Percentiles rank a stretch among this genome's conserved stretches.
These are phyloP conservation scores for Russula foetens DNA, from an alignment of 768 basidiomycete genomes.

Conservation along the genomic window DNA sequence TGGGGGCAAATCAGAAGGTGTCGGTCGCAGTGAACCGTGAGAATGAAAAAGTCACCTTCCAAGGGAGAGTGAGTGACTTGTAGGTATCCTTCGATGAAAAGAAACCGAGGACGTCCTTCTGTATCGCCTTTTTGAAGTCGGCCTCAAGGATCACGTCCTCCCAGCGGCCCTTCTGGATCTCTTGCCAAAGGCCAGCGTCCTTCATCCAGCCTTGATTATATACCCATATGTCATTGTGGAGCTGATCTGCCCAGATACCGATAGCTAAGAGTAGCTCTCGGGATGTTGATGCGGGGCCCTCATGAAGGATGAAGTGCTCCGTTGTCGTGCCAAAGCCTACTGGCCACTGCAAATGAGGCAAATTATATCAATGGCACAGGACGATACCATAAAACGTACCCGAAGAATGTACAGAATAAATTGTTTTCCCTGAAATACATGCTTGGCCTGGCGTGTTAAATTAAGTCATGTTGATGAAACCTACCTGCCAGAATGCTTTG, in stretches of 20 bases:
- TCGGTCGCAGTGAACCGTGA: background rate
- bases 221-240: conserved; percentile 70
- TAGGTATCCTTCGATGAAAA: conserved; percentile 69
- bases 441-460: background rate
- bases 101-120: conserved; percentile 74
- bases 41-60: conserved; percentile 50
- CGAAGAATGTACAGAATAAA: conserved; percentile 21
- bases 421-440: background rate
- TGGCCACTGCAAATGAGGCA: conserved; percentile 25
- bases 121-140: conserved; percentile 54
- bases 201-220: conserved; percentile 69
- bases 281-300: conserved; percentile 46
- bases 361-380: background rate
- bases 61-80: conserved; percentile 67
- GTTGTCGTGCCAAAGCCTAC: conserved; percentile 20
- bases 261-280: conserved; percentile 45
- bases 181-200: conserved; percentile 48
- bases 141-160: conserved; percentile 65
- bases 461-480: conserved; percentile 17
- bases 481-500: conserved; percentile 50
- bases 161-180: conserved; percentile 51
- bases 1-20: background rate
- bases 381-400: conserved; percentile 22
- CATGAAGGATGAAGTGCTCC: conserved; percentile 48
- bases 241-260: conserved; percentile 43